These are phyloP conservation scores for Polytrichum formosum DNA, from an alignment of 225 moss, liverwort and hornwort species.

Conservation along the genomic window DNA sequence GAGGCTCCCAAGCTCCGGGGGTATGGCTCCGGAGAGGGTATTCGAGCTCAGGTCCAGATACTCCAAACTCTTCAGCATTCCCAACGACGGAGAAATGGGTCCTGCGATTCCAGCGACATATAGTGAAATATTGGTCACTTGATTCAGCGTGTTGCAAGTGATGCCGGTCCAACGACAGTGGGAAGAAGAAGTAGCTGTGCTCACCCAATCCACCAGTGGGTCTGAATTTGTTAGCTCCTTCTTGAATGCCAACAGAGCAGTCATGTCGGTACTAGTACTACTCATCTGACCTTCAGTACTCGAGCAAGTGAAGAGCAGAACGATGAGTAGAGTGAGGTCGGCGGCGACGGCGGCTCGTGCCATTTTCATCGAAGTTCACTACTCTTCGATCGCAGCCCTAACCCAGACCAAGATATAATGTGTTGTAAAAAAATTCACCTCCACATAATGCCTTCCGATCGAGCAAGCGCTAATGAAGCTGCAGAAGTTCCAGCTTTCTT, in stretches of 20 bases:
- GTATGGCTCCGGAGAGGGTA: slow-evolving; percentile 29
- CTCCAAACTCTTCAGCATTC: slow-evolving; percentile 27
- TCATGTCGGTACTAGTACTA: slow-evolving; percentile 6
- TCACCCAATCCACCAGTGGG: slow-evolving; percentile 38
- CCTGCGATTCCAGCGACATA: slow-evolving; percentile 15
- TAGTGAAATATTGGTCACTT: slow-evolving; percentile 36
- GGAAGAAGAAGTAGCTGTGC: slow-evolving; percentile 10
- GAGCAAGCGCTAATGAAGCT: too few relatives aligned
- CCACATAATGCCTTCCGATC: too few relatives aligned
- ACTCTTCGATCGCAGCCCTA: too few relatives aligned
- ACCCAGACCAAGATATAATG: too few relatives aligned
- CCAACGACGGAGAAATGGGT: slow-evolving; percentile 35
- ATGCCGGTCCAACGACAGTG: slow-evolving; percentile 54
- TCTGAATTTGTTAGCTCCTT: slow-evolving; percentile 3
- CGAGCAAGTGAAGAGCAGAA: background rate
- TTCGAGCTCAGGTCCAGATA: slow-evolving; percentile 49
- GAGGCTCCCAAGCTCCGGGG: slow-evolving; percentile 29
- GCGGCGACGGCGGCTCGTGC: background rate
- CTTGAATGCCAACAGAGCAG: slow-evolving; percentile 43
- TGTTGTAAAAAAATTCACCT: too few relatives aligned
- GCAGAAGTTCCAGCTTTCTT: too few relatives aligned
- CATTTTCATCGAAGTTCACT: background rate
- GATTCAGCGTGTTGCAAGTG: slow-evolving; percentile 18
- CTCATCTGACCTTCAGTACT: background rate
- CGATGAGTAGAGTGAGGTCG: background rate